Percentiles rank a stretch among this genome's conserved stretches.
Evolutionary conservation across 768 basidiomycete species (phyloP).

Genomic region (Favolaschia claudopus): DNA sequence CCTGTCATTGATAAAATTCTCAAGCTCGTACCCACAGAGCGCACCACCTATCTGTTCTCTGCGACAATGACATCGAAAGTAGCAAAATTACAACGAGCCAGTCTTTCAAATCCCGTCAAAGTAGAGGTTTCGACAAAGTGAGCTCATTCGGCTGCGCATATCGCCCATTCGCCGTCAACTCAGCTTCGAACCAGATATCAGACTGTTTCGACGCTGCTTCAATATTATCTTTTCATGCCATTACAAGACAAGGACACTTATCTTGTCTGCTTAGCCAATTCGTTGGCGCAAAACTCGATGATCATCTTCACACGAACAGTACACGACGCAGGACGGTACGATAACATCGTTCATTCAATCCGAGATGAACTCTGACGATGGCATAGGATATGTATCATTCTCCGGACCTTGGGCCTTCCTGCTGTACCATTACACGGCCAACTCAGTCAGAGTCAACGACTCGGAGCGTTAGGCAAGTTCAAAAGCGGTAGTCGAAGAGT

Average conservation of each 20-base stretch:
- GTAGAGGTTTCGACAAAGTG: constrained; percentile 95
- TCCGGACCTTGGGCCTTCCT: constrained; percentile 90
- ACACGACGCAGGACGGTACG: constrained; percentile 85
- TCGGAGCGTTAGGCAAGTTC: constrained; percentile 94
- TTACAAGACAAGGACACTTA: constrained; percentile 91
- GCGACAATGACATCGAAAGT: constrained; percentile 99
- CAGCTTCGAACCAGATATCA: constrained; percentile 72
- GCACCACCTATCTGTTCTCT: constrained; percentile 95
- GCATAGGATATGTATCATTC: constrained; percentile 81
- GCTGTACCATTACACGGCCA: constrained; percentile 97
- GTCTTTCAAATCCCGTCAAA: constrained; percentile 90
- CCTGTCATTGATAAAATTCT: constrained; percentile 96
- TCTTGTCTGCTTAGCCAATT: constrained; percentile 88
- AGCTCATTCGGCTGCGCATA: constrained; percentile 32
- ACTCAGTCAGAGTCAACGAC: constrained; percentile 89
- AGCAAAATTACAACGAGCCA: constrained; percentile 93
- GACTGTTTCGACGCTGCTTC: constrained; percentile 93
- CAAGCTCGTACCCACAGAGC: constrained; percentile 92
- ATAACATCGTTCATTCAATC: not conserved
- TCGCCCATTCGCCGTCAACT: not conserved
- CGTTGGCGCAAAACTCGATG: constrained; percentile 89
- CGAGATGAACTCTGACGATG: not conserved
- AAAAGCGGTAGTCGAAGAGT: constrained; percentile 92
- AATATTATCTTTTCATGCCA: constrained; percentile 96
- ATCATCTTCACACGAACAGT: constrained; percentile 98